A percentile compares a stretch with the other conserved stretches of the same genome.
Conservation (phyloP, 2,329 filamentous ascomycete species). For the Cladobotryum protrusum region DNA sequence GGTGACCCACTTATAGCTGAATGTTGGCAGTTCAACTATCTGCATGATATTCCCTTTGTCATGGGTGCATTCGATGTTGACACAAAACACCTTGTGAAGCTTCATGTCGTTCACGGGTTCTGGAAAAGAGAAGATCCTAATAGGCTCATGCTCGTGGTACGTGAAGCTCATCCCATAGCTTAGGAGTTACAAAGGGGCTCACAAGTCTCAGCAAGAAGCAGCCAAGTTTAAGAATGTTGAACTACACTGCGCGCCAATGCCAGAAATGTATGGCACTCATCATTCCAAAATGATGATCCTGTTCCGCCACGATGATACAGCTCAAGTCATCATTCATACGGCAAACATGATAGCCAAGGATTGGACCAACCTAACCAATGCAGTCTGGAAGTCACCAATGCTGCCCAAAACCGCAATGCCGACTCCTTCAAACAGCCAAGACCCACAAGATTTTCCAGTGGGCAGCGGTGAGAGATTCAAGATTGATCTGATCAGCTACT, state of each 20-base stretch:
- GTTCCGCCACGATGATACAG: constrained; percentile 67
- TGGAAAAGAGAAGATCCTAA: constrained; percentile 62
- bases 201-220: constrained; percentile 48
- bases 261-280: constrained; percentile 80
- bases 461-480: constrained; percentile 71
- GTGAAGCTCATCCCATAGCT: constrained; percentile 9
- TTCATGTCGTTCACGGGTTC: constrained; percentile 56
- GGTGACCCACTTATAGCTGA: constrained; percentile 68
- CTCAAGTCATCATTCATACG: constrained; percentile 78
- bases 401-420: constrained; percentile 44
- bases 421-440: neutral
- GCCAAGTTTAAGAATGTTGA: constrained; percentile 59
- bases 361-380: constrained; percentile 85
- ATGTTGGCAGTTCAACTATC: constrained; percentile 65
- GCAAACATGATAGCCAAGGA: constrained; percentile 87
- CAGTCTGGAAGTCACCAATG: constrained; percentile 68
- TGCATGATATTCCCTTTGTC: constrained; percentile 55
- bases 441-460: constrained; percentile 12
- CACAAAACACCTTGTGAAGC: constrained; percentile 40
- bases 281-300: constrained; percentile 85
- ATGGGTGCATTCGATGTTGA: constrained; percentile 49
- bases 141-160: constrained; percentile 51
- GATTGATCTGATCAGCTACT: constrained; percentile 64
- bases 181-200: neutral
- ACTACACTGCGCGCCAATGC: constrained; percentile 69